Evolutionary conservation across 768 basidiomycete species (phyloP), one percentile per base, ranked within the genome.

Genomic region (Tulasnella sp.): DNA sequence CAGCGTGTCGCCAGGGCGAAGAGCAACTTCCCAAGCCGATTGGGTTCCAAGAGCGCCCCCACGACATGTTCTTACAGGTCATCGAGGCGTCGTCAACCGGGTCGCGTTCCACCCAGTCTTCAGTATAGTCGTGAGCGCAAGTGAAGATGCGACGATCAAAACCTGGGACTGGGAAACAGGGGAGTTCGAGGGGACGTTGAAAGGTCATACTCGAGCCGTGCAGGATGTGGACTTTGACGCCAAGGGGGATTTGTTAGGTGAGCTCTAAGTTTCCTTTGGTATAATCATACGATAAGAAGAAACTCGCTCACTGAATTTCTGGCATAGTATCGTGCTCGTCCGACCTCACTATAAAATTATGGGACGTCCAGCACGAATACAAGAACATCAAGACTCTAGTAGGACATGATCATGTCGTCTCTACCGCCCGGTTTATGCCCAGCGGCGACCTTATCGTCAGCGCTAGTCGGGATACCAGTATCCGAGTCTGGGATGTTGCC

Each of bases 91-190:
- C 59, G 77, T 91, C 63, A 88, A 82, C 37, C 74, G 80, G 45
- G 78, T 93, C 40, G 80, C 86, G 4, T 94, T 93, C 67, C 92
- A 93, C 67, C 90, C 90, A 0, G 75, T 81, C 45, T 93, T 85
- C 70, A 86, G 82, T 27, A 71, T 87, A 6, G 70, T 93, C 41
- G 91, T 85, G 19, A 85, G 83, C 36, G 87, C 87, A 12, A 89
- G 86, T 63, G 89, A 90, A 66, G 91, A 94, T 66, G 77, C 87
- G 49, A 91, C 82, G 1, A 77, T 93, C 63, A 93, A 93, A 74
- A 82, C 93, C 45, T 93, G 91, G 90, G 91, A 94, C 64, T 94
- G 90, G 90, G 91, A 94, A 68, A 84, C 86, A 29, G 91, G 91
- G 39, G 90, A 93, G 63, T 86, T 91, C 67, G 91, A 94, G 69